Evolutionary conservation across 1,284 basidiomycete genomes (phyloP).

Genomic region (Ganoderma multipileum): DNA sequence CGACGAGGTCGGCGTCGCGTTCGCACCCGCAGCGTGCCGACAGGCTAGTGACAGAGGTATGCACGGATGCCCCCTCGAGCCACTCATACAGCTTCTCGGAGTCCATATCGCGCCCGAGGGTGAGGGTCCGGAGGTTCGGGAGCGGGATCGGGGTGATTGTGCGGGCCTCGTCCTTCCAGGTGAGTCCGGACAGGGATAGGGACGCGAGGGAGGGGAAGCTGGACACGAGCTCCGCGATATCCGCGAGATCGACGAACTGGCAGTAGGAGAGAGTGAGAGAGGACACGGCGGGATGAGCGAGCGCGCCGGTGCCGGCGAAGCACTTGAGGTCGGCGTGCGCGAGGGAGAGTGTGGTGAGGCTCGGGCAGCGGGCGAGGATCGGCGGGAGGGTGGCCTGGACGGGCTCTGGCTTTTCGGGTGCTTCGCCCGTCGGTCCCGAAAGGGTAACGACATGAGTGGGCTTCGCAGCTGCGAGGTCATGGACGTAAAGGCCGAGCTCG

Average conservation of each 20-base stretch:
- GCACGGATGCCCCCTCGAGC: constrained; percentile 32
- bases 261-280: constrained; percentile 37
- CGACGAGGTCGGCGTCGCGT: constrained; percentile 34
- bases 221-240: constrained; percentile 36
- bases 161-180: constrained; percentile 31
- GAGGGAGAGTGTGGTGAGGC: constrained; percentile 32
- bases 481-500: constrained; percentile 35
- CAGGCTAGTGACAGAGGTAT: constrained; percentile 29
- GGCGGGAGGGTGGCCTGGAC: constrained; percentile 19
- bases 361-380: constrained; percentile 30
- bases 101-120: constrained; percentile 35
- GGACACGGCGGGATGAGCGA: constrained; percentile 31
- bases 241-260: constrained; percentile 37
- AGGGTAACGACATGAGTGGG: constrained; percentile 11
- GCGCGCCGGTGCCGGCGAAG: constrained; percentile 20
- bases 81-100: constrained; percentile 33
- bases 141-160: constrained; percentile 5
- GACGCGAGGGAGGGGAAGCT: constrained; percentile 35
- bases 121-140: constrained; percentile 24
- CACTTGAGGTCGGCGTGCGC: constrained; percentile 30
- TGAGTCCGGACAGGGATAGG: constrained; percentile 35
- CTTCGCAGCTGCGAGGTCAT: constrained; percentile 32
- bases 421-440: neutral
- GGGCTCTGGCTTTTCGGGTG: constrained; percentile 3
- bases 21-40: constrained; percentile 33